Conservation (phyloP, 2,329 filamentous ascomycete species). For the Neopestalotiopsis clavispora region DNA sequence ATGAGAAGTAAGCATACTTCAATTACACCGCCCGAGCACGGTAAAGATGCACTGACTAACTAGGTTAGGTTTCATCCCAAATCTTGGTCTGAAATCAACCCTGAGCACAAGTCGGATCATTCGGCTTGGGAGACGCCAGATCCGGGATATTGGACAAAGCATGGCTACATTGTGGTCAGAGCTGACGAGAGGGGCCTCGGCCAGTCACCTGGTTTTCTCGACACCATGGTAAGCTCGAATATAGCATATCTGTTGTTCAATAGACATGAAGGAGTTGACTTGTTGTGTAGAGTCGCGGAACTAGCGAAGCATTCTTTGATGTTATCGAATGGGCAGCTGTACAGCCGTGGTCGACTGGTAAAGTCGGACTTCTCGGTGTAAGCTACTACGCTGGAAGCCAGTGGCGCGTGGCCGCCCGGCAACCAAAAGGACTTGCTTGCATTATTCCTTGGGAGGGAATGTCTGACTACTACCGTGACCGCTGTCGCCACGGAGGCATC, state of each 20-base stretch:
- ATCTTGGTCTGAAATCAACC: not conserved
- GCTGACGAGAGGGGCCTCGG: constrained; percentile 55
- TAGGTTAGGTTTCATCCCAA: not conserved
- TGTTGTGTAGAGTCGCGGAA: too few species aligned
- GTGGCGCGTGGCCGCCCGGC: constrained; percentile 53
- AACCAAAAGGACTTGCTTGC: constrained; percentile 49
- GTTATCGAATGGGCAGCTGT: constrained; percentile 54
- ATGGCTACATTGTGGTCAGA: constrained; percentile 60
- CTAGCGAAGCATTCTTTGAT: constrained; percentile 42
- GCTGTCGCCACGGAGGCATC: constrained; percentile 66
- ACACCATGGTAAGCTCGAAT: constrained; percentile 24
- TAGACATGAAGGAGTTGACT: too few species aligned
- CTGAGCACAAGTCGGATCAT: constrained; percentile 55
- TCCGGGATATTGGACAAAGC: constrained; percentile 58
- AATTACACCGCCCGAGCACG: constrained; percentile 45
- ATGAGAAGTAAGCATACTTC: constrained; percentile 47
- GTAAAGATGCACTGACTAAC: too few species aligned
- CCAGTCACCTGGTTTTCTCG: constrained; percentile 50
- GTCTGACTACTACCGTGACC: constrained; percentile 60
- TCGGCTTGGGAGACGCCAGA: constrained; percentile 66
- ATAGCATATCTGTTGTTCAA: too few species aligned
- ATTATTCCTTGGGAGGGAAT: constrained; percentile 58
- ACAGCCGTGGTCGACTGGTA: constrained; percentile 52
- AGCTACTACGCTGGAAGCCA: constrained; percentile 55
- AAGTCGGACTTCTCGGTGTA: constrained; percentile 53